A percentile compares a stretch with the other conserved stretches of the same genome.
Evolutionary conservation across 1,284 basidiomycete species (phyloP).

Genomic region (Sphaerobolus stellatus): DNA sequence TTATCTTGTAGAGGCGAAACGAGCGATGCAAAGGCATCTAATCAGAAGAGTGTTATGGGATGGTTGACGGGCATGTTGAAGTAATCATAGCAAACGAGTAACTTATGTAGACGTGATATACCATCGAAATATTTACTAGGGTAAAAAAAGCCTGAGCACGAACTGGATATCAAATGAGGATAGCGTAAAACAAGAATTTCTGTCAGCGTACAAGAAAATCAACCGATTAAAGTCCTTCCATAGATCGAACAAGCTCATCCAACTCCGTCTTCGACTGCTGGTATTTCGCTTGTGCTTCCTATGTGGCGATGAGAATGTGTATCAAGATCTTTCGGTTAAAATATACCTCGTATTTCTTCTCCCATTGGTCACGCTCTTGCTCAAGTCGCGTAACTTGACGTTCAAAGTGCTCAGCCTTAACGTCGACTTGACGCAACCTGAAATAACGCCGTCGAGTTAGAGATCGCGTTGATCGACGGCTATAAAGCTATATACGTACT

Average conservation of each 20-base stretch:
- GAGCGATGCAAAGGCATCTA: background rate
- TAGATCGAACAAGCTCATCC: conserved; percentile 81
- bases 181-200: background rate
- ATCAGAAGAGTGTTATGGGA: background rate
- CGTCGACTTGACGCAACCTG: conserved; percentile 94
- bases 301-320: conserved; percentile 19
- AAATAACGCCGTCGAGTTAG: conserved; percentile 3
- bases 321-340: conserved; percentile 8
- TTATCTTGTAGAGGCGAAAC: background rate
- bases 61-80: background rate
- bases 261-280: conserved; percentile 79
- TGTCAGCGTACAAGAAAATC: background rate
- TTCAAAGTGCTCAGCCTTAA: conserved; percentile 99
- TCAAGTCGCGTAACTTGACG: conserved; percentile 86
- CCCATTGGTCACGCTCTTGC: conserved; percentile 91
- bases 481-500: conserved; percentile 57
- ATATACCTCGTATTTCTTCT: conserved; percentile 89
- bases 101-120: background rate
- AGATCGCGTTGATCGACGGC: background rate
- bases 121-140: background rate
- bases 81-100: background rate
- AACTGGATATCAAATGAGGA: background rate
- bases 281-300: conserved; percentile 81
- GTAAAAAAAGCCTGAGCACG: too few species aligned
- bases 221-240: conserved; percentile 73